Evolutionary conservation across 257 asterid species (phyloP).

Genomic region (Cordia subcordata): DNA sequence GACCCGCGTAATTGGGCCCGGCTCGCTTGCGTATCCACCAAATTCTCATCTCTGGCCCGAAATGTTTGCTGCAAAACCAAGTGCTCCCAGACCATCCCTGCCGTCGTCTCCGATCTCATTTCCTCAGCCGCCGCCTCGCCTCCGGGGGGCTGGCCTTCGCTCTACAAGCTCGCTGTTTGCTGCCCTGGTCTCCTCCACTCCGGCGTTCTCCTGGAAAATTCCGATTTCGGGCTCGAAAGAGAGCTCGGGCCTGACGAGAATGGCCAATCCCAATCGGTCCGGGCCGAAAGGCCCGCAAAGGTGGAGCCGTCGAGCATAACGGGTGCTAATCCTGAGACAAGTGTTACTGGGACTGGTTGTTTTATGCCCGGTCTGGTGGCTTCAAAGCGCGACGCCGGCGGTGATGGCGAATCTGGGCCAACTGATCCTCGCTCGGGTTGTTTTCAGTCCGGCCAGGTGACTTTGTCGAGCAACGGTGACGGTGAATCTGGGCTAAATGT

Average conservation of each 20-base stretch:
- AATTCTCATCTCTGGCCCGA: constrained; percentile 59
- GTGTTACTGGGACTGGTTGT: neutral
- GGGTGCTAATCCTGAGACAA: too few relatives aligned
- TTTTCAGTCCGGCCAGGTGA: neutral
- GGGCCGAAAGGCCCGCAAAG: neutral
- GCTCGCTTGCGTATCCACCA: constrained; percentile 75
- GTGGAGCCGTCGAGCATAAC: neutral
- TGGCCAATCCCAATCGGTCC: constrained; percentile 18
- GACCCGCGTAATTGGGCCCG: constrained; percentile 91
- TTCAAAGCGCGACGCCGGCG: constrained; percentile 23
- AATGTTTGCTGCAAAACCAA: constrained; percentile 59
- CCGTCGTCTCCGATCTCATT: constrained; percentile 77
- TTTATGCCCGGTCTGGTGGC: constrained; percentile 10
- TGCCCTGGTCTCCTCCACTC: constrained; percentile 85
- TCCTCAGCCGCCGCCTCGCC: constrained; percentile 22
- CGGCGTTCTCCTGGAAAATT: constrained; percentile 82
- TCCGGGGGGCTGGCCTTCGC: constrained; percentile 67
- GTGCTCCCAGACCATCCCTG: constrained; percentile 61
- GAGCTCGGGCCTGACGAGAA: constrained; percentile 79
- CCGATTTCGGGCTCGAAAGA: constrained; percentile 90
- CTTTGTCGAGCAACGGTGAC: constrained; percentile 28
- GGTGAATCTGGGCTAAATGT: constrained; percentile 16
- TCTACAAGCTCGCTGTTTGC: constrained; percentile 81
- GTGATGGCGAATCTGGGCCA: neutral
- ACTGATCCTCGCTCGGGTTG: neutral